phyloP scores from a whole-genome alignment of 1,284 basidiomycete genomes.

The Wolfiporia cocos region DNA sequence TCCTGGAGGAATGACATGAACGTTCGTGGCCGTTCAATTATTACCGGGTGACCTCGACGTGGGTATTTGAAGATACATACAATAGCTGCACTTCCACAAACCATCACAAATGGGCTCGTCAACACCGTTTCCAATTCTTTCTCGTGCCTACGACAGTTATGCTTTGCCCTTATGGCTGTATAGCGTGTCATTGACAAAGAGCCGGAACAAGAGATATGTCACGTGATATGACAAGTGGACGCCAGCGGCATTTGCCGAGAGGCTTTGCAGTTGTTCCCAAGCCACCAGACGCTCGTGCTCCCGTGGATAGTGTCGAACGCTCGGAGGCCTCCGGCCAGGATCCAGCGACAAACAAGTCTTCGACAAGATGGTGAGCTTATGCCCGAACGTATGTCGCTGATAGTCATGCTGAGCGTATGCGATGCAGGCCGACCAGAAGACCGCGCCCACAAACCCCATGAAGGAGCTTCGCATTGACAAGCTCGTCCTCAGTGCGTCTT shows the following conservation, averaged over 20 bases:
- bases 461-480: conserved; percentile 98
- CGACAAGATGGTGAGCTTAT: conserved; percentile 17
- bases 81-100: no score
- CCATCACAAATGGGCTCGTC: no score
- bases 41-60: no score
- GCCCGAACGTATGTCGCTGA: background rate
- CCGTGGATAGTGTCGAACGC: no score
- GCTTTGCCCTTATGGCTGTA: no score
- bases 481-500: conserved; percentile 91
- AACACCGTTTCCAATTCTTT: no score
- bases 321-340: conserved; percentile 12
- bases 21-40: no score
- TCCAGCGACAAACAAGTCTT: conserved; percentile 18
- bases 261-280: conserved; percentile 21
- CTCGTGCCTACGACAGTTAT: no score
- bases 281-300: no score
- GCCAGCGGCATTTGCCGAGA: conserved; percentile 11
- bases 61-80: no score
- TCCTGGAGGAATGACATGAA: no score
- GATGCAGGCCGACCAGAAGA: conserved; percentile 80
- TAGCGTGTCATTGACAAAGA: no score
- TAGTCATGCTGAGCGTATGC: background rate
- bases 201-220: background rate
- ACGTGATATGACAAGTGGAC: background rate
- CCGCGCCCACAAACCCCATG: conserved; percentile 88